These are phyloP conservation scores for Pyricularia pennisetigena DNA, from an alignment of 2,329 filamentous ascomycete genomes.

Conservation along the genomic window DNA sequence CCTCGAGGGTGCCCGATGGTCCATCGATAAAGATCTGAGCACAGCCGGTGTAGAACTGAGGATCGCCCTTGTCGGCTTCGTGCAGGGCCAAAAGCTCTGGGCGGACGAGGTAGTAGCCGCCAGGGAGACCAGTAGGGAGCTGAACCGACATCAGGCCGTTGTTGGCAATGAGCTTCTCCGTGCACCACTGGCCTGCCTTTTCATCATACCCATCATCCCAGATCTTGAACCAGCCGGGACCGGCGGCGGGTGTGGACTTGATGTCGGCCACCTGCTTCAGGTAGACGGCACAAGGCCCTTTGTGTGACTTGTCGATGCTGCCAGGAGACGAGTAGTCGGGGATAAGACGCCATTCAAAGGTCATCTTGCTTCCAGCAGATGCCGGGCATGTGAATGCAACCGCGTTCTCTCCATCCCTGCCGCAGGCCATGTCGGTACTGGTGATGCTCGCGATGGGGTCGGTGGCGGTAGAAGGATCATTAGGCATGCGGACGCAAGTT, in stretches of 20 bases:
- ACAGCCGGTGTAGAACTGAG: conserved; percentile 68
- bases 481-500: conserved; percentile 60
- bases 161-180: conserved; percentile 55
- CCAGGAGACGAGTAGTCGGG: conserved; percentile 44
- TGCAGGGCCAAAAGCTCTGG: conserved; percentile 63
- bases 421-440: conserved; percentile 60
- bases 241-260: conserved; percentile 38
- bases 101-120: conserved; percentile 62
- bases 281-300: conserved; percentile 65
- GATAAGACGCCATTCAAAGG: conserved; percentile 56
- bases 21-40: conserved; percentile 55
- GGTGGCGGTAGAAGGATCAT: conserved; percentile 38
- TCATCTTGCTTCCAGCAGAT: conserved; percentile 43
- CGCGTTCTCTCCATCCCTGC: conserved; percentile 30
- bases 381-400: conserved; percentile 39
- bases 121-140: conserved; percentile 50
- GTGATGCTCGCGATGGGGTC: conserved; percentile 46
- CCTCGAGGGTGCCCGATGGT: conserved; percentile 32
- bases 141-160: conserved; percentile 53
- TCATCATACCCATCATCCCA: conserved; percentile 58
- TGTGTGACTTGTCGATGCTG: conserved; percentile 49
- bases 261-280: conserved; percentile 58
- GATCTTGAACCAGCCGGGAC: conserved; percentile 69
- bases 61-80: conserved; percentile 43
- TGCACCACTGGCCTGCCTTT: conserved; percentile 52